Base-by-base conservation (phyloP, 306 rosid genomes). In the Quillaja saponaria region DNA sequence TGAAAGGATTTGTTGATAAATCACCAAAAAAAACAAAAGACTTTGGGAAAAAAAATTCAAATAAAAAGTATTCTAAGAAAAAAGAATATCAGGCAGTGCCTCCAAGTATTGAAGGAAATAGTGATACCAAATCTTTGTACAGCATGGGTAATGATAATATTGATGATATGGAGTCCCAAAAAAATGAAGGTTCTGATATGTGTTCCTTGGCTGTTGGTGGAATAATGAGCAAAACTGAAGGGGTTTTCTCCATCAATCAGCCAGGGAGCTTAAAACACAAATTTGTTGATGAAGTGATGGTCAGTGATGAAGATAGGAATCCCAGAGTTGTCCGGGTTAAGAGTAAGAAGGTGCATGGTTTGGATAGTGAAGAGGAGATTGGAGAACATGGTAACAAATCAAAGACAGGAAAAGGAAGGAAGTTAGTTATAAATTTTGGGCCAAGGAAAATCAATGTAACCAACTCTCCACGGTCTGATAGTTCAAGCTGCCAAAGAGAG, bases 221-320 rank as follows among this genome's bases (percentile, higher is more conserved):
- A 78, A 84, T 88, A 74, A 60, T 75, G 73, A 68, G 79, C 76
- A 86, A 81, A 47, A 74, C 81, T 25, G 94, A 87, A 61, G 90
- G 78, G 66, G 38, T 77, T 34, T 68, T 65, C 73, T 75, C 79
- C 13, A 38, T 78, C 68, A 89, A 73, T 55, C 80, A 80, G 60
- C 78, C 86, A 55, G 90, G 86, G 34, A 67, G 58, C 54, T 78
- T 81, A 73, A 94, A 94, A 74, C 97, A 76, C 55, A 87, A 87
- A 81, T 87, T 77, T 81, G 96, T 94, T 50, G 86, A 94, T 57
- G 99, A 94, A 73, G 96, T 94, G 71, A 94, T 89, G 97, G 83
- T 80, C 59, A 87, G 84, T 60, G 95, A 90, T 76, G 99, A 84
- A 80, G 95, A 87, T 64, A 81, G 80, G 78, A 71, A 76, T 41